Percentiles rank a stretch among this genome's conserved stretches.
Evolutionary conservation across 805 yeast genomes (phyloP).

Genomic region (Isabelozyma pseudorhagii): DNA sequence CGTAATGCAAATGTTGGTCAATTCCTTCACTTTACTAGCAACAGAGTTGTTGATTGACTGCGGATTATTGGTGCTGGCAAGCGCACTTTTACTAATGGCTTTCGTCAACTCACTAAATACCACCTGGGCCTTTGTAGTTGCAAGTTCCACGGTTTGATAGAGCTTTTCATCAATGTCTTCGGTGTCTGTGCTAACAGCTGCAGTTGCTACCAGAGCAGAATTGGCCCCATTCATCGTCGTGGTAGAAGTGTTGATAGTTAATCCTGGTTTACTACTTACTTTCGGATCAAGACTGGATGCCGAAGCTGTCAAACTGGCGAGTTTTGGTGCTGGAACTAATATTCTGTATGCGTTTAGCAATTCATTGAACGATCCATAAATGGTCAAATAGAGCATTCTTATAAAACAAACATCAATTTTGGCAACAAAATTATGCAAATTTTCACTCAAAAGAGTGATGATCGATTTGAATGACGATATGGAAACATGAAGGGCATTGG

Average conservation of each 20-base stretch:
- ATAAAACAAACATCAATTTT: conserved; percentile 63
- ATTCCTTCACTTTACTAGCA: conserved; percentile 67
- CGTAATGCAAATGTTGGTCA: conserved; percentile 70
- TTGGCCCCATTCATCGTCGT: conserved; percentile 7
- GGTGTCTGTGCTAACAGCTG: conserved; percentile 15
- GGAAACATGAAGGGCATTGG: conserved; percentile 28
- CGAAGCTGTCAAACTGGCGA: background rate
- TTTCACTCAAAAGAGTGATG: conserved; percentile 45
- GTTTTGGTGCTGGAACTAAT: conserved; percentile 21
- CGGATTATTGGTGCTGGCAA: conserved; percentile 33
- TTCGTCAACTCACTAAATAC: conserved; percentile 72
- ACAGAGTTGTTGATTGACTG: conserved; percentile 36
- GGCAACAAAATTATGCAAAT: conserved; percentile 47
- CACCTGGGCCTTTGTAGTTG: conserved; percentile 67
- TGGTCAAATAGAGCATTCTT: conserved; percentile 57
- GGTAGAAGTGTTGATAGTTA: conserved; percentile 1
- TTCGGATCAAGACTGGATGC: conserved; percentile 4
- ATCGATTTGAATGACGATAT: conserved; percentile 51
- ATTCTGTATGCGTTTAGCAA: conserved; percentile 61
- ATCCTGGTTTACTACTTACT: conserved; percentile 3
- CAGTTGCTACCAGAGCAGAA: background rate
- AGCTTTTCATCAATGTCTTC: conserved; percentile 64
- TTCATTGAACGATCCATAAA: conserved; percentile 64
- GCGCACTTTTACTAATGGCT: conserved; percentile 64
- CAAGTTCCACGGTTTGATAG: conserved; percentile 59